Conservation (phyloP, 352 stramenopile species). For the Pythium folliculosum region DNA sequence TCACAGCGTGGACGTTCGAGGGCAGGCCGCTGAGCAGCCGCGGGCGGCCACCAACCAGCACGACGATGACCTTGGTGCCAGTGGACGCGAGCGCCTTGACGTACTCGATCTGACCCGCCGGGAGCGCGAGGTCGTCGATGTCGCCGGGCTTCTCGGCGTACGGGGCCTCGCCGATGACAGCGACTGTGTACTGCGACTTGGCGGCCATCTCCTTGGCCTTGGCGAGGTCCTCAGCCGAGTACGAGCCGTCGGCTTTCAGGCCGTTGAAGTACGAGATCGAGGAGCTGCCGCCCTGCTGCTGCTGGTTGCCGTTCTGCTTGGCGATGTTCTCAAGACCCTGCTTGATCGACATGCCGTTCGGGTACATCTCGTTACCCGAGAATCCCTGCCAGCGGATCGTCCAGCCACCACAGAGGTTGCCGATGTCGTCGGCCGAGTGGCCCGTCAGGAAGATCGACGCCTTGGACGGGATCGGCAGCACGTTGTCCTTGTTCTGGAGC, state of each 20-base stretch:
- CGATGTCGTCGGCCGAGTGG: conserved; percentile 69
- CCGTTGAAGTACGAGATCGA: conserved; percentile 55
- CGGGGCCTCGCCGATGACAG: conserved; percentile 70
- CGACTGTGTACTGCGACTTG: conserved; percentile 63
- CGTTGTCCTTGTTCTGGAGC: conserved; percentile 76
- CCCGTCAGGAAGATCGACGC: conserved; percentile 69
- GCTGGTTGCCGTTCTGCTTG: conserved; percentile 1
- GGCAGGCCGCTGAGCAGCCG: conserved; percentile 66
- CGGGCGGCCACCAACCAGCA: conserved; percentile 79
- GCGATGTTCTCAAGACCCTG: conserved; percentile 48
- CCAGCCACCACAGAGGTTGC: conserved; percentile 80
- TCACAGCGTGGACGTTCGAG: conserved; percentile 61
- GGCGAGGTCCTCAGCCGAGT: conserved; percentile 44
- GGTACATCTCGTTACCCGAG: conserved; percentile 60
- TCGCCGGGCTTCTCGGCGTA: conserved; percentile 89
- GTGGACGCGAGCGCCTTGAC: conserved; percentile 61
- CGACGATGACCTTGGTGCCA: conserved; percentile 78
- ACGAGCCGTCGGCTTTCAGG: conserved; percentile 56
- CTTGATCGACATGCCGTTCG: conserved; percentile 65
- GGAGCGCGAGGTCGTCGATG: conserved; percentile 73
- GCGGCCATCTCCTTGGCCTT: conserved; percentile 54
- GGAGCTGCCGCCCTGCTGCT: conserved; percentile 15
- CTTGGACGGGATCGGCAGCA: conserved; percentile 49
- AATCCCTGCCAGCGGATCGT: conserved; percentile 85
- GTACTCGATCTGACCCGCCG: conserved; percentile 71